phyloP scores from a whole-genome alignment of 768 basidiomycete genomes.

The Erythrobasidium yunnanense region DNA sequence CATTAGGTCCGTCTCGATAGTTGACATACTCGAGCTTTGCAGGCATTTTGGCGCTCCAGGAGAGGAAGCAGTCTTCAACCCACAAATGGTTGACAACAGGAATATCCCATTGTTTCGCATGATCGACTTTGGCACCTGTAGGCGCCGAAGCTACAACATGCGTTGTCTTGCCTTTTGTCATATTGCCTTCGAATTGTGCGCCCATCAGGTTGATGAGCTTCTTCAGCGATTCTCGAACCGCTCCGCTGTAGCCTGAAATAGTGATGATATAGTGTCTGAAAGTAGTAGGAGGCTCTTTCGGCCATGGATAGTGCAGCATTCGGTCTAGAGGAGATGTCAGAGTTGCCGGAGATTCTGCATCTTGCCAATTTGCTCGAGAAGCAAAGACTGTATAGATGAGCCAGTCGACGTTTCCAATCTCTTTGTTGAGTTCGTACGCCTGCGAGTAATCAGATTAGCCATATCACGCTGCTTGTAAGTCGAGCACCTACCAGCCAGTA shows the following conservation, averaged over 20 bases:
- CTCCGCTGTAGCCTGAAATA: conserved; percentile 78
- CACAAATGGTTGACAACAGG: conserved; percentile 80
- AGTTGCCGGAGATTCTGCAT: background rate
- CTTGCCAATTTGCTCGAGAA: background rate
- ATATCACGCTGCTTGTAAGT: no score
- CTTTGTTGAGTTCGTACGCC: conserved; percentile 54
- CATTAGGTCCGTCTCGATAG: conserved; percentile 19
- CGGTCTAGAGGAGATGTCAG: conserved; percentile 42
- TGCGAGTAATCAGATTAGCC: conserved; percentile 42
- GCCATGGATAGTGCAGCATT: conserved; percentile 73
- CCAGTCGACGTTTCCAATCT: conserved; percentile 72
- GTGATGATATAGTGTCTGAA: conserved; percentile 60
- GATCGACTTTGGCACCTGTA: conserved; percentile 54
- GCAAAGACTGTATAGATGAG: conserved; percentile 61
- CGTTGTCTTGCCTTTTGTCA: conserved; percentile 60
- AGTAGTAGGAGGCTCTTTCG: conserved; percentile 51
- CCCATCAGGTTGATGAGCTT: conserved; percentile 67
- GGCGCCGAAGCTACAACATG: conserved; percentile 69
- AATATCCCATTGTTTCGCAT: conserved; percentile 68
- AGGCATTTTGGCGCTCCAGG: conserved; percentile 46
- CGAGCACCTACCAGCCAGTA: conserved; percentile 67
- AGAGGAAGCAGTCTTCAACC: conserved; percentile 78
- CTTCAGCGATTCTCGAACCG: conserved; percentile 76
- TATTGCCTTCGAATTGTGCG: conserved; percentile 66
- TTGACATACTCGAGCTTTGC: conserved; percentile 16